These are phyloP conservation scores for Beta macrorhiza DNA, from an alignment of 179 eudicot genomes.

Conservation along the genomic window DNA sequence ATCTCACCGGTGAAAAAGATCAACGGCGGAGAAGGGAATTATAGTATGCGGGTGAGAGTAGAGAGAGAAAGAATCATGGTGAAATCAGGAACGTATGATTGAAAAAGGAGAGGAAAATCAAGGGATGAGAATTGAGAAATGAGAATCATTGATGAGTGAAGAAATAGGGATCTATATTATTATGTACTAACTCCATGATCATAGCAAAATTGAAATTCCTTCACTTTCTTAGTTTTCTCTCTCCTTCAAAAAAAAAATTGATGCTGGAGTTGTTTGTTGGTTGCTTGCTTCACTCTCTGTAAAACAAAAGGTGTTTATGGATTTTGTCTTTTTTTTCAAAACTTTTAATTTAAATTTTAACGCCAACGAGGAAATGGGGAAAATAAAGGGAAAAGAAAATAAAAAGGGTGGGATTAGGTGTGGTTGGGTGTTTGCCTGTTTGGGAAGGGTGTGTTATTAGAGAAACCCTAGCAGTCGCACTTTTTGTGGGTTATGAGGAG, in stretches of 20 bases:
- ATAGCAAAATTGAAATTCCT: neutral
- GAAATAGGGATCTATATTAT: neutral
- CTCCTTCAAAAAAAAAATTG: neutral
- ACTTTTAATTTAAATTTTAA: neutral
- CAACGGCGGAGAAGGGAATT: neutral
- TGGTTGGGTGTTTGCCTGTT: neutral
- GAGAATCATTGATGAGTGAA: neutral
- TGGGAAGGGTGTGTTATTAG: neutral
- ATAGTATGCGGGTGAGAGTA: neutral
- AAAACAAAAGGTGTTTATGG: neutral
- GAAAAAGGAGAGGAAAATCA: neutral
- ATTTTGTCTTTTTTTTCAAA: constrained; percentile 15
- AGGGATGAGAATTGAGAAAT: neutral
- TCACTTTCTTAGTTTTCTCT: neutral
- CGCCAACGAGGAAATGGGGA: constrained; percentile 4
- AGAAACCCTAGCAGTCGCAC: too few relatives aligned
- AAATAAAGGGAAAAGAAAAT: neutral
- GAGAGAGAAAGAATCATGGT: neutral
- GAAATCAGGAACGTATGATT: neutral
- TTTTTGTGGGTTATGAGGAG: too few relatives aligned
- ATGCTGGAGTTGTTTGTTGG: neutral
- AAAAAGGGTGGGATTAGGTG: neutral
- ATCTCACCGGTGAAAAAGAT: constrained; percentile 12
- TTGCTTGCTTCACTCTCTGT: constrained; percentile 3
- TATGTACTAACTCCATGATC: neutral